Evolutionary conservation across 495 filamentous ascomycete species (phyloP).

Genomic region (Tuber indicum): DNA sequence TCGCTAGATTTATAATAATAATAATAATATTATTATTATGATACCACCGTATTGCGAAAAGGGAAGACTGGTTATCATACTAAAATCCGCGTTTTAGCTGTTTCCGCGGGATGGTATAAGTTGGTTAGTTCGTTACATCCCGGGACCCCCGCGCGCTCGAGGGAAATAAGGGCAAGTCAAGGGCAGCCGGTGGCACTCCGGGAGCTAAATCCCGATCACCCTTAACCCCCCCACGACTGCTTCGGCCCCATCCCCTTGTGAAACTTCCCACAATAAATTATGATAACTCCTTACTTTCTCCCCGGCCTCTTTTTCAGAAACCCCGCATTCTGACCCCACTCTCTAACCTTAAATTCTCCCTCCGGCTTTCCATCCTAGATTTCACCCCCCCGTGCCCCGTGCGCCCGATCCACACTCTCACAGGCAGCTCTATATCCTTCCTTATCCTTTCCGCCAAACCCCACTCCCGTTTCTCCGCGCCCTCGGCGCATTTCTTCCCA

Average conservation of each 20-base stretch:
- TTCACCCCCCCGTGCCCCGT: slow-evolving; percentile 14
- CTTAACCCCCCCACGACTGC: not conserved
- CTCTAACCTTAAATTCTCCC: slow-evolving; percentile 8
- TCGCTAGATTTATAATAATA: not conserved
- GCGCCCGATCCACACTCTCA: slow-evolving; percentile 15
- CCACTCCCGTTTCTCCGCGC: slow-evolving; percentile 6
- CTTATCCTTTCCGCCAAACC: slow-evolving; percentile 14
- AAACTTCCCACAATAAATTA: not conserved
- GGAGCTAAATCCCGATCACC: not conserved
- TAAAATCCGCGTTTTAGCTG: not conserved
- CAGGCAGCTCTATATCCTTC: slow-evolving; percentile 9
- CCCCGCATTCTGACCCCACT: slow-evolving; percentile 11
- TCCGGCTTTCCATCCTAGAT: not conserved
- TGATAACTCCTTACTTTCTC: not conserved
- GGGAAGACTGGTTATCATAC: not conserved
- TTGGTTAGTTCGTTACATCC: not conserved
- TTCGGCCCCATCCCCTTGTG: not conserved
- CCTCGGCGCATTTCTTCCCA: slow-evolving; percentile 1
- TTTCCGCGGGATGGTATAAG: not conserved
- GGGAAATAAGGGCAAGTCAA: not conserved
- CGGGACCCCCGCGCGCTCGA: not conserved
- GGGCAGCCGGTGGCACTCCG: not conserved
- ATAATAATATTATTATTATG: too few species aligned
- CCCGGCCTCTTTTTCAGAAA: slow-evolving; percentile 6
- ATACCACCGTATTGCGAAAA: not conserved